phyloP scores from a whole-genome alignment of 441 rosid species.

The Jatropha multifida region DNA sequence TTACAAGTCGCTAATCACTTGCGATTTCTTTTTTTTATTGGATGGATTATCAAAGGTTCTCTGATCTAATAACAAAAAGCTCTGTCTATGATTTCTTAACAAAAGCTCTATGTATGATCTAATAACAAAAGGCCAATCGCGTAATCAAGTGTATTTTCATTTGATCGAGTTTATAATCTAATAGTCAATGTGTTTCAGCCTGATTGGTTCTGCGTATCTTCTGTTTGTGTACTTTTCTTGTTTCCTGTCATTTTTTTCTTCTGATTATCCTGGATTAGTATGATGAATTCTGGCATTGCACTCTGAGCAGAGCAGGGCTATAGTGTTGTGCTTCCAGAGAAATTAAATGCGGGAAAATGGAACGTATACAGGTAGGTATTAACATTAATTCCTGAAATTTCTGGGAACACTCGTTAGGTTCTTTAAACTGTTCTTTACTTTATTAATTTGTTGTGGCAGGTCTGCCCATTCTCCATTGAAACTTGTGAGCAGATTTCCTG shows the following conservation, averaged over 20 bases:
- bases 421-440: constrained; percentile 3
- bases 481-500: constrained; percentile 74
- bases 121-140: no score
- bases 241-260: constrained; percentile 6
- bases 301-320: constrained; percentile 73
- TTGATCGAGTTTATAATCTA: neutral
- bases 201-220: neutral
- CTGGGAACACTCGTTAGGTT: constrained; percentile 12
- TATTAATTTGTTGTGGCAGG: constrained; percentile 37
- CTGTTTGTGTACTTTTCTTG: neutral
- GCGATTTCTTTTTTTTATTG: neutral
- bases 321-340: constrained; percentile 96
- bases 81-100: neutral
- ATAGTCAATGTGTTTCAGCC: neutral
- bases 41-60: neutral
- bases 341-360: constrained; percentile 88
- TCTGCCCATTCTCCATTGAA: constrained; percentile 81
- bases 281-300: constrained; percentile 18
- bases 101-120: no score
- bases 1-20: no score
- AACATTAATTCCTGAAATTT: constrained; percentile 8
- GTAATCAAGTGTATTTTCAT: no score
- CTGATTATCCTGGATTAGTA: constrained; percentile 8
- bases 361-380: constrained; percentile 77
- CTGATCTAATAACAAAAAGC: neutral